These are phyloP conservation scores for Helotiales sp. DNA, from an alignment of 2,329 filamentous ascomycete species.

Conservation along the genomic window DNA sequence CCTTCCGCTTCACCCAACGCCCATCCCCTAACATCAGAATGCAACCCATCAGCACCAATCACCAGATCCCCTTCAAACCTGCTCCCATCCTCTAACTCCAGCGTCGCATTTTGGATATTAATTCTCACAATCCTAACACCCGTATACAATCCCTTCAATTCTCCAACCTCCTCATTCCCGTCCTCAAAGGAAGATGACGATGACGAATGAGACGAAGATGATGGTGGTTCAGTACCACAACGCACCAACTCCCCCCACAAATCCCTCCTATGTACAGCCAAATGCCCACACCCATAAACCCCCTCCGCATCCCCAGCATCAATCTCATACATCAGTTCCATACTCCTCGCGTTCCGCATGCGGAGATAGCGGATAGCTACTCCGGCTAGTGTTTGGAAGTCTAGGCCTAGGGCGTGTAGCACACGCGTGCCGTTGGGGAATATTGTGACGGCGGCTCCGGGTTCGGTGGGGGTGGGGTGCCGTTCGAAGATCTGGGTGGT, in stretches of 20 bases:
- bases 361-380: neutral
- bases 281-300: neutral
- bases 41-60: neutral
- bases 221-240: too few relatives aligned
- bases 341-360: neutral
- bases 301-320: neutral
- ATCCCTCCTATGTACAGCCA: neutral
- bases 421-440: constrained; percentile 40
- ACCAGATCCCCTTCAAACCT: neutral
- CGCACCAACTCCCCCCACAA: too few relatives aligned
- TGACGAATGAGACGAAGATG: neutral
- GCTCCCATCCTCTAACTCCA: neutral
- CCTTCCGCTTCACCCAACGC: too few relatives aligned
- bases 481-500: constrained; percentile 37
- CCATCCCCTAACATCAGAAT: neutral
- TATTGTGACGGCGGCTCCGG: constrained; percentile 42
- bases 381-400: constrained; percentile 14
- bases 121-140: neutral
- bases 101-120: neutral
- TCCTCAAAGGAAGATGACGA: neutral
- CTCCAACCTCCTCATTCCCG: neutral
- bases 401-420: constrained; percentile 39
- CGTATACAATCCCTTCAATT: neutral
- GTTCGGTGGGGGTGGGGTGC: constrained; percentile 39
- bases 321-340: neutral